Evolutionary conservation across 495 filamentous ascomycete species (phyloP).

Genomic region (Penicillium cataractarum): DNA sequence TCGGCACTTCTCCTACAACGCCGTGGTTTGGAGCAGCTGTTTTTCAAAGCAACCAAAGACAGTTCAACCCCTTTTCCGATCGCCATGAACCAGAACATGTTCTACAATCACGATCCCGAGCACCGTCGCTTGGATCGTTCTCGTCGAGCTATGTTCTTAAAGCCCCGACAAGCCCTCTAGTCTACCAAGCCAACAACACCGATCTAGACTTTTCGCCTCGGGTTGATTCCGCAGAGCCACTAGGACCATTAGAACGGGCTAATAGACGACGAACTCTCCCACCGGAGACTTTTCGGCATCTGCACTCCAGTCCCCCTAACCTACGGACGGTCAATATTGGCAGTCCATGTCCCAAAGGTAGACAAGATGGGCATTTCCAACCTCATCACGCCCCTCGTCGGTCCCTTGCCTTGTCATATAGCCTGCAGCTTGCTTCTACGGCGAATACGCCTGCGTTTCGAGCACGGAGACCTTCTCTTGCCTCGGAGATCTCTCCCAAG

Average conservation of each 20-base stretch:
- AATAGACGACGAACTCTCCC: constrained; percentile 64
- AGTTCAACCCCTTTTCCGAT: constrained; percentile 21
- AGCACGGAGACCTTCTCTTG: constrained; percentile 69
- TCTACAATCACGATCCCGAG: constrained; percentile 39
- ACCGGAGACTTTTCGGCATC: constrained; percentile 54
- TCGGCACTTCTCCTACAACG: constrained; percentile 51
- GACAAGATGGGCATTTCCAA: constrained; percentile 59
- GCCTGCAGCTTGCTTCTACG: constrained; percentile 57
- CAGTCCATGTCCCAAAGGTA: constrained; percentile 26
- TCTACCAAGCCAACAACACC: constrained; percentile 86
- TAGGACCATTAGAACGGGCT: constrained; percentile 46
- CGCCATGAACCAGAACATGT: constrained; percentile 20
- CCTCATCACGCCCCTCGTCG: constrained; percentile 75
- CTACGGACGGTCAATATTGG: constrained; percentile 22
- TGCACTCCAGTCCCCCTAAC: constrained; percentile 40
- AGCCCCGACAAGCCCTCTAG: constrained; percentile 88
- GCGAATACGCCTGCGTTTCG: constrained; percentile 63
- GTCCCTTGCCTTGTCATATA: constrained; percentile 67
- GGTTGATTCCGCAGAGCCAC: constrained; percentile 32
- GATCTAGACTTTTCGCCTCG: constrained; percentile 69
- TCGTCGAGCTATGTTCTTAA: constrained; percentile 84
- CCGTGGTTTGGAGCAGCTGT: constrained; percentile 50
- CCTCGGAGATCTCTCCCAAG: constrained; percentile 73
- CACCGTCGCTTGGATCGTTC: constrained; percentile 73
- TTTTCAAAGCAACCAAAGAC: constrained; percentile 24